Conservation (phyloP, 2,329 filamentous ascomycete genomes). For the Diatrype stigma region DNA sequence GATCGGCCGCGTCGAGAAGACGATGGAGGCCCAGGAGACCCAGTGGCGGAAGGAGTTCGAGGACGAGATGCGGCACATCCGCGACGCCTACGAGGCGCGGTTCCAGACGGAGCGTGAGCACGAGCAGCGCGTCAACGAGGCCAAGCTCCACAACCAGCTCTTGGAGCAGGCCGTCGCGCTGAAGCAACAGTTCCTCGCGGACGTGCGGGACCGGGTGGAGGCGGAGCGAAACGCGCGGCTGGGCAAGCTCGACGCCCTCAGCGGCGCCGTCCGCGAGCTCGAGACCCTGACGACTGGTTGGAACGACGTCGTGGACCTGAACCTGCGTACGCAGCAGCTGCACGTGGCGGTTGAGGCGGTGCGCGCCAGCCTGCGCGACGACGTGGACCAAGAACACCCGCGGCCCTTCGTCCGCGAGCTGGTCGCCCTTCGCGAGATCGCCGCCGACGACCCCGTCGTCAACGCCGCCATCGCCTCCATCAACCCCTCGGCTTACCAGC, state of each 20-base stretch:
- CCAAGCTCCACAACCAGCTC: conserved; percentile 78
- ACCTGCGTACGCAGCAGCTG: conserved; percentile 91
- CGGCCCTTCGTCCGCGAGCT: conserved; percentile 89
- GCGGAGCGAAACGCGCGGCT: conserved; percentile 82
- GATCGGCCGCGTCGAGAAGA: conserved; percentile 79
- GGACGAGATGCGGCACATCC: conserved; percentile 76
- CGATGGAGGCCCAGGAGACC: conserved; percentile 75
- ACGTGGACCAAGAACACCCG: conserved; percentile 58
- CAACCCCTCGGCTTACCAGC: conserved; percentile 89
- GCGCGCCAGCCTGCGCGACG: conserved; percentile 60
- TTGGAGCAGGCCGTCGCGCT: conserved; percentile 86
- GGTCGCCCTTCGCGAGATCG: conserved; percentile 90
- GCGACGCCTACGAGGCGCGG: conserved; percentile 73
- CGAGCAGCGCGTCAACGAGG: conserved; percentile 74
- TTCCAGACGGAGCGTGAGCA: conserved; percentile 75
- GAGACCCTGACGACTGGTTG: conserved; percentile 84
- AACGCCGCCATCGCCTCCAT: conserved; percentile 95
- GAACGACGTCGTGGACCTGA: conserved; percentile 86
- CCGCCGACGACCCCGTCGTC: conserved; percentile 77
- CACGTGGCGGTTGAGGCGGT: conserved; percentile 95
- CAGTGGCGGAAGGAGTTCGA: conserved; percentile 86
- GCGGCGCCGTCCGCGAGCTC: conserved; percentile 72
- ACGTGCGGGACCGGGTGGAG: conserved; percentile 80
- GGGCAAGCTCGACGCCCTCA: conserved; percentile 78
- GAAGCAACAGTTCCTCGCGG: conserved; percentile 76